Base-by-base conservation (phyloP, 2,329 filamentous ascomycete species). In the Ceratocystis diversiconidia region DNA sequence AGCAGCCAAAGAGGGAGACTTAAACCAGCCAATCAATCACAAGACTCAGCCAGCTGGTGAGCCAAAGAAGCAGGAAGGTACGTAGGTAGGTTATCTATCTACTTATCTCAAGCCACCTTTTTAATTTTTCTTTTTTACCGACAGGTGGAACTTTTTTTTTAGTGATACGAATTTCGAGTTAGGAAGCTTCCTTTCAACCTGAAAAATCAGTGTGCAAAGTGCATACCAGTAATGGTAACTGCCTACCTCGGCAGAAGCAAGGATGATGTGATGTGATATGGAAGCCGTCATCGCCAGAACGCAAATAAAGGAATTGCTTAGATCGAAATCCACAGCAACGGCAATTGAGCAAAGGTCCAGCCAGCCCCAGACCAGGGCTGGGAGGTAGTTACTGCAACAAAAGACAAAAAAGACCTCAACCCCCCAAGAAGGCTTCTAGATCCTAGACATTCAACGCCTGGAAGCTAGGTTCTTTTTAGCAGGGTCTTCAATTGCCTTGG, bases 191-290 rank as follows among this genome's bases (percentile, higher is more conserved):
- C 55, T 59, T 30, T n/a, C 28, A 52, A 28, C 19, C 12, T 41
- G 36, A 15, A 30, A 17, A 59, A n/a, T 25, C 30, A 17, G 7
- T 19, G 5, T 59, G 55, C 55, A 17, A 32, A 32, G 17, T 59
- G 12, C 15, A n/a, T 4, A 8, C 7, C 15, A 55, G 50, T 1
- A 12, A 30, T 55, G 55, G 59, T 19, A 55, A 19, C 7, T 55
- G 15, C 65, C 41, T 66, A 19, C 50, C 65, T 64, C 62, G 36
- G 65, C 52, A 46, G 44, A 22, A 17, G 46, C 65, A 66, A 50
- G 62, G 62, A 66, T 66, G 10, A 28, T 55, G 44, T 44, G 43
- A 50, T 57, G 55, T 36, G 48, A 15, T 28, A 3, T 12, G 19
- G 48, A 22, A 19, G 3, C 36, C 36, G 36, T 41, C 36, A 41